Percentiles rank a stretch among this genome's conserved stretches.
These are phyloP conservation scores for Colletotrichum sansevieriae DNA, from an alignment of 2,329 filamentous ascomycete species.

Conservation along the genomic window DNA sequence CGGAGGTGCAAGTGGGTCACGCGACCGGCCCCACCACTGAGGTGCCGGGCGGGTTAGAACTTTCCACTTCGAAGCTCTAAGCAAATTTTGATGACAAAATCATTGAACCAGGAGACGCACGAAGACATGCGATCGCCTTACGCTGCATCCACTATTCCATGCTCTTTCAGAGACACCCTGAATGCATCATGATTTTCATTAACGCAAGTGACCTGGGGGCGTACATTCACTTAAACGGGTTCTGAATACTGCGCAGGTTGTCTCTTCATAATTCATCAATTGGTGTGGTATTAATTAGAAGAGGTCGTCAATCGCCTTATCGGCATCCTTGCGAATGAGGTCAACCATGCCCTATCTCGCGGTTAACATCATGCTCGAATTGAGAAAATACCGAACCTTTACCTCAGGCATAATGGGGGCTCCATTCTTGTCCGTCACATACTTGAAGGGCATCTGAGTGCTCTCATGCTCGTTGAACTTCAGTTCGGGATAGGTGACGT, in stretches of 20 bases:
- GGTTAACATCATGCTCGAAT: constrained; percentile 44
- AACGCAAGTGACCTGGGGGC: no score
- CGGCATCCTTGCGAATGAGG: constrained; percentile 91
- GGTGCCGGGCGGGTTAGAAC: not conserved
- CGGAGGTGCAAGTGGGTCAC: constrained; percentile 1
- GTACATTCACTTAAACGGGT: not conserved
- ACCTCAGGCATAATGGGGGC: constrained; percentile 94
- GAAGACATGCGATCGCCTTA: no score
- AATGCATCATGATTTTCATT: no score
- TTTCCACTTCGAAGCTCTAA: not conserved
- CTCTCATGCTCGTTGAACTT: constrained; percentile 92
- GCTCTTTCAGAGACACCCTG: no score
- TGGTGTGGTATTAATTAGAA: constrained; percentile 62
- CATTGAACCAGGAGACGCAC: no score
- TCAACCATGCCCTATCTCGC: constrained; percentile 86
- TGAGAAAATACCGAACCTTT: constrained; percentile 47
- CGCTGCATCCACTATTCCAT: no score
- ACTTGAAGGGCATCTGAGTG: constrained; percentile 98
- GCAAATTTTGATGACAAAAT: no score
- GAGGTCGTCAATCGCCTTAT: constrained; percentile 90
- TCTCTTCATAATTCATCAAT: constrained; percentile 19
- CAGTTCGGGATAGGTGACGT: constrained; percentile 90
- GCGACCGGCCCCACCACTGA: not conserved
- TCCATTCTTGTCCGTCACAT: constrained; percentile 81
- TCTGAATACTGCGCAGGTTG: not conserved